Percentiles rank a stretch among this genome's conserved stretches.
Evolutionary conservation across 2,329 filamentous ascomycete species (phyloP).

Genomic region (Zymoseptoria passerinii): DNA sequence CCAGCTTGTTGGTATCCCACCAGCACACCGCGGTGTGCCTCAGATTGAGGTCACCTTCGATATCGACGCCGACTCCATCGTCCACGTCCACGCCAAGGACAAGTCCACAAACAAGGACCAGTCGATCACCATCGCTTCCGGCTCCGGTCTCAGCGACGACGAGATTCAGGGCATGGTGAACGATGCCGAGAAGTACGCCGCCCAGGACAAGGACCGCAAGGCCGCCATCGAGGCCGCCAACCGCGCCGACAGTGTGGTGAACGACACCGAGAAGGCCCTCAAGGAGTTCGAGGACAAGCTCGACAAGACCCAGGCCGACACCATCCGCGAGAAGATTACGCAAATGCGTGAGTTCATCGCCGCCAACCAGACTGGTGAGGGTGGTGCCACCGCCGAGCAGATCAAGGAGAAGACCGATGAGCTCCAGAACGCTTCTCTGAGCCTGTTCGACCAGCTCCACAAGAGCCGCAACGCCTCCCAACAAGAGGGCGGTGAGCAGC

Average conservation of each 20-base stretch:
- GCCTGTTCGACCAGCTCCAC: conserved; percentile 99
- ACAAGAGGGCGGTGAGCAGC: conserved; percentile 36
- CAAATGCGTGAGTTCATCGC: conserved; percentile 70
- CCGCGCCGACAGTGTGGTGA: conserved; percentile 89
- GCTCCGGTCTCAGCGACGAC: conserved; percentile 86
- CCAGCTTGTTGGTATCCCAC: conserved; percentile 95
- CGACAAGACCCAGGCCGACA: conserved; percentile 90
- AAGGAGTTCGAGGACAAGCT: conserved; percentile 95
- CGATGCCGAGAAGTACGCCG: conserved; percentile 94
- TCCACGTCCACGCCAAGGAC: conserved; percentile 96
- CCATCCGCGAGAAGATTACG: conserved; percentile 94
- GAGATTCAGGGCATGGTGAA: conserved; percentile 98
- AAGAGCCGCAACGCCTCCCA: conserved; percentile 61
- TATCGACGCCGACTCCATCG: conserved; percentile 95
- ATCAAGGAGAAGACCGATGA: conserved; percentile 99
- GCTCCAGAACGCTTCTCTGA: conserved; percentile 89
- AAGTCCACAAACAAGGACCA: conserved; percentile 99
- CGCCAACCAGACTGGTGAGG: conserved; percentile 92
- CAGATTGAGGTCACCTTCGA: conserved; percentile 98
- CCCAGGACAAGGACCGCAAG: conserved; percentile 95
- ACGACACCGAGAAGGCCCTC: conserved; percentile 96
- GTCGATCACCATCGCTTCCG: conserved; percentile 97
- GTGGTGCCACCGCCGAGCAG: conserved; percentile 74
- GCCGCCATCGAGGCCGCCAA: conserved; percentile 90
- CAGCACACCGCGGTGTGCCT: conserved; percentile 89